These are phyloP conservation scores for Themeda triandra DNA, from an alignment of 176 grass and related monocot species.

Conservation along the genomic window DNA sequence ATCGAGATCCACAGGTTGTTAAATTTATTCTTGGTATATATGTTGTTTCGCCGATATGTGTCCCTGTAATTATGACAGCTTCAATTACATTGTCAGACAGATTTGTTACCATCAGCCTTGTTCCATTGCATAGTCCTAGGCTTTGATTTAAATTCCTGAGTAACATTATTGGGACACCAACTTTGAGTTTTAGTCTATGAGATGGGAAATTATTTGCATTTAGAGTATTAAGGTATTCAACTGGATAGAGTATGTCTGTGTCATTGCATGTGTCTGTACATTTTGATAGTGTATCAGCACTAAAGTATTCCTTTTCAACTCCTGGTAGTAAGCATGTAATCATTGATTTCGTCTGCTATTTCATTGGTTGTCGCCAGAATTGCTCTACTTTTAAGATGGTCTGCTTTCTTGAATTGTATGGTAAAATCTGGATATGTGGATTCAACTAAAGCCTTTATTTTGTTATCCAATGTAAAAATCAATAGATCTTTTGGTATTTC, in stretches of 20 bases:
- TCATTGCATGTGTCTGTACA: background rate
- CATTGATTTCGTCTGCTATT: background rate
- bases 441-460: background rate
- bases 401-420: fast-evolving
- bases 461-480: fast-evolving
- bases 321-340: background rate
- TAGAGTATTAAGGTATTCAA: background rate
- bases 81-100: background rate
- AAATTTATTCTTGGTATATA: background rate
- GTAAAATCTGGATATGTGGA: background rate
- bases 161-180: background rate
- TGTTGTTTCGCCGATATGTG: background rate
- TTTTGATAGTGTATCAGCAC: background rate
- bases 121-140: too few species aligned
- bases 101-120: too few species aligned
- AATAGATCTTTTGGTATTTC: background rate
- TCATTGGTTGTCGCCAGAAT: background rate
- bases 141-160: background rate
- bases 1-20: background rate
- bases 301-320: background rate
- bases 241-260: background rate
- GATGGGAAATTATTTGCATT: background rate
- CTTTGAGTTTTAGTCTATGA: fast-evolving
- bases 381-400: background rate
- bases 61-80: background rate